A percentile compares a stretch with the other conserved stretches of the same genome.
Evolutionary conservation across 2,329 filamentous ascomycete species (phyloP).

Genomic region (Ilyonectria destructans): DNA sequence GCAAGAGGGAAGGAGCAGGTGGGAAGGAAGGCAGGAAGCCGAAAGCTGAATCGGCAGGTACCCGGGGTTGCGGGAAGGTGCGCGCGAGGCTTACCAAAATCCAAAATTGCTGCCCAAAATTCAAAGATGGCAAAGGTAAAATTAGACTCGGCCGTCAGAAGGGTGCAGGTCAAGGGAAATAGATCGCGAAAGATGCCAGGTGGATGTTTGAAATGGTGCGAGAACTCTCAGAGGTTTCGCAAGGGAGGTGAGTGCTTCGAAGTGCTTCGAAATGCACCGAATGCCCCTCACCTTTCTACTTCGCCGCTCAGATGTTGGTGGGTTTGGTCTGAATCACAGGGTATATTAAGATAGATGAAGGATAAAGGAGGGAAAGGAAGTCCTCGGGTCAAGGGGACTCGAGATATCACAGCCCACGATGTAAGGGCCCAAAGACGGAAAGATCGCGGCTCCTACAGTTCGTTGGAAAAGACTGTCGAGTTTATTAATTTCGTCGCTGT

Average conservation of each 20-base stretch:
- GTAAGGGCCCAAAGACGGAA: not conserved
- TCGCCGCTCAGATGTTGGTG: not conserved
- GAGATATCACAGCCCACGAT: not conserved
- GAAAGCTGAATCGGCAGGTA: not conserved
- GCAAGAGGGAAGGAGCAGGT: not conserved
- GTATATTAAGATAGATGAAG: not conserved
- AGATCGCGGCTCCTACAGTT: not conserved
- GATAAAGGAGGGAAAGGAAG: slow-evolving; percentile 2
- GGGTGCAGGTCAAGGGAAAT: not conserved
- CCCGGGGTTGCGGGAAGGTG: not conserved
- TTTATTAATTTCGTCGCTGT: not conserved
- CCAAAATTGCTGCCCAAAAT: slow-evolving; percentile 12
- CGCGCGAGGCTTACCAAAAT: slow-evolving; percentile 4
- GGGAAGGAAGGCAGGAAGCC: slow-evolving; percentile 5
- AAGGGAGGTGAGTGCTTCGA: not conserved
- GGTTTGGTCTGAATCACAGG: not conserved
- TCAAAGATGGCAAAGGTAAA: not conserved
- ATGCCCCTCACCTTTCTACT: not conserved
- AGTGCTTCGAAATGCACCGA: not conserved
- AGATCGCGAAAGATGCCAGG: not conserved
- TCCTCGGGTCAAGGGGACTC: too few species aligned
- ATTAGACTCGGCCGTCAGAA: not conserved
- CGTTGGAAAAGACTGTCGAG: not conserved
- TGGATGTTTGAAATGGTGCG: not conserved
- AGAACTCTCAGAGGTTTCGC: too few species aligned